phyloP scores from a whole-genome alignment of 495 filamentous ascomycete genomes.

The Penicillium crystallinum region DNA sequence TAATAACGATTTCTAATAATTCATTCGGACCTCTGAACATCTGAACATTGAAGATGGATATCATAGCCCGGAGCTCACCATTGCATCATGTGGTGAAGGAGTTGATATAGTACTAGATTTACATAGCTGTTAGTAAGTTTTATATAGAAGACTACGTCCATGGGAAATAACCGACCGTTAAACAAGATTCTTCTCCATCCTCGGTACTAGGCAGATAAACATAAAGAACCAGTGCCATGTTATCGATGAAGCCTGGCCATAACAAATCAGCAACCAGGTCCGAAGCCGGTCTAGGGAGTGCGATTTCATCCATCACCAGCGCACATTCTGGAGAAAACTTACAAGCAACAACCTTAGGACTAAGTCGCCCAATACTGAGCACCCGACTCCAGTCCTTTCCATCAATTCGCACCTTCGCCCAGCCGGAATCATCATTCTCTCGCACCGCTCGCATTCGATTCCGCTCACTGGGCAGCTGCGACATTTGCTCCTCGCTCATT shows the following conservation, averaged over 20 bases:
- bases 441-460: conserved; percentile 56
- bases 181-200: conserved; percentile 65
- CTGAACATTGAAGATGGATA: neutral
- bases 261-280: neutral
- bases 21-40: neutral
- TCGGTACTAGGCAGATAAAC: conserved; percentile 78
- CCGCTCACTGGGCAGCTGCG: conserved; percentile 66
- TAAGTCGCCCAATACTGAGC: conserved; percentile 79
- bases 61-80: neutral
- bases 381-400: conserved; percentile 88
- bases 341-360: conserved; percentile 89
- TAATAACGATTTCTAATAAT: conserved; percentile 23
- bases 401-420: conserved; percentile 84
- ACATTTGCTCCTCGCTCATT: conserved; percentile 56
- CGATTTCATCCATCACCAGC: neutral
- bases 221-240: conserved; percentile 86
- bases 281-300: neutral
- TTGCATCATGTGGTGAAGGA: conserved; percentile 37
- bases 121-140: neutral
- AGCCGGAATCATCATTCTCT: conserved; percentile 57
- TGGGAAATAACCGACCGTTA: conserved; percentile 56
- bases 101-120: conserved; percentile 55
- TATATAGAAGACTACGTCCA: neutral
- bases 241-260: conserved; percentile 54
- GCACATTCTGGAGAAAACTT: conserved; percentile 26